phyloP scores from a whole-genome alignment of 148 eudicot genomes.

The Tetragonia tetragonoides region DNA sequence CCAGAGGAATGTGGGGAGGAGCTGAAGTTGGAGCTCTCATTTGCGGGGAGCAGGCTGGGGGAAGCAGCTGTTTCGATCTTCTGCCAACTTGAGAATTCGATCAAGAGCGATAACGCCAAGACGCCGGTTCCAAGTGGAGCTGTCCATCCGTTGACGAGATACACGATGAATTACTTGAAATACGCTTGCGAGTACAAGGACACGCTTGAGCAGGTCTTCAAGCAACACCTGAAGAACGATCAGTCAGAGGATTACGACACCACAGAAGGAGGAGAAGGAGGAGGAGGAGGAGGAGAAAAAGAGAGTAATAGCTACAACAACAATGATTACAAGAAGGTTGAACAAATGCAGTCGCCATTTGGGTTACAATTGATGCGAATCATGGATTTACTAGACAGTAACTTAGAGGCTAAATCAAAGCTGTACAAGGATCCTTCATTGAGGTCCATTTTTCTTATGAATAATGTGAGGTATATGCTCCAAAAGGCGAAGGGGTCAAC shows the following conservation, averaged over 20 bases:
- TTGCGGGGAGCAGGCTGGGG: constrained; percentile 47
- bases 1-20: constrained; percentile 30
- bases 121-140: constrained; percentile 78
- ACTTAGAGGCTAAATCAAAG: constrained; percentile 61
- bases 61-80: constrained; percentile 62
- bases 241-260: constrained; percentile 25
- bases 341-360: constrained; percentile 40
- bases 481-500: constrained; percentile 38
- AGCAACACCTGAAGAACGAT: constrained; percentile 47
- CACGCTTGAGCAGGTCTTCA: constrained; percentile 63
- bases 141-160: constrained; percentile 77
- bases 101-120: constrained; percentile 57
- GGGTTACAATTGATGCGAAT: constrained; percentile 39
- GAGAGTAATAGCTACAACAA: constrained; percentile 16
- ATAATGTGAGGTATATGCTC: constrained; percentile 45
- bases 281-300: not conserved
- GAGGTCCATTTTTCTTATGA: constrained; percentile 73
- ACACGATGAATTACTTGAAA: constrained; percentile 73
- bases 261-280: not conserved
- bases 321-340: not conserved
- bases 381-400: constrained; percentile 60
- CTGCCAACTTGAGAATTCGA: constrained; percentile 62
- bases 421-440: constrained; percentile 60
- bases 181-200: constrained; percentile 61
- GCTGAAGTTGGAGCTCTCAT: constrained; percentile 38